Base-by-base conservation (phyloP, 352 stramenopile genomes). In the Phytopythium chamaehyphon region DNA sequence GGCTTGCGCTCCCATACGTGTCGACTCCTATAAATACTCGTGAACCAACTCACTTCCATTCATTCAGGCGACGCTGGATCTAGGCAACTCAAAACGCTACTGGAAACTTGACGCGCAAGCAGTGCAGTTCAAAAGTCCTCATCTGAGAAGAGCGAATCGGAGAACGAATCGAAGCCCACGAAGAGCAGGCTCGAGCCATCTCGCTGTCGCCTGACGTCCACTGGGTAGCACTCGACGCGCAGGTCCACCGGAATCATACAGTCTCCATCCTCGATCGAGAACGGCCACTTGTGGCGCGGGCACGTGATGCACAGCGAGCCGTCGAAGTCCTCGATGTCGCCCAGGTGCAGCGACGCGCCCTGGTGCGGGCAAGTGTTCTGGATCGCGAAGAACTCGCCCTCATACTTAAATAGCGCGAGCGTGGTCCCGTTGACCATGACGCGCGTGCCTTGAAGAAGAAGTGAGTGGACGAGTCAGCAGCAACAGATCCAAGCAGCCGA, bases 251-350 rank as follows among this genome's bases (percentile, higher is more conserved):
- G 57, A 46, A 93, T 54, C 33, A 86, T 67, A 57, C 81, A 91
- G 45, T 75, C 77, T 14, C 84, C 84, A 22, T 89, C 76, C 36
- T 83, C 73, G 10, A 94, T 63, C 15, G 83, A 88, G 53, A 92
- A 94, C 0, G 82, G 82, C 79, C 79, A 94, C 46, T 83, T 83
- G 56, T 94, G 84, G 15, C 74, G 79, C 23, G 84, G 84, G 33
- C 84, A 94, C 31, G 82, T 76, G 31, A 95, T 59, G 45, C 82
- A 95, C 0, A 81, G 48, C 23, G 54, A 69, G 38, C 78, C 82
- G 57, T 88, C 77, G 22, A 89, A 80, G 28, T 93, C 82, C 71
- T 95, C 84, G 23, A 95, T 95, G 54, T 95, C 84, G 8, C 84
- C 84, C n/a, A 92, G 50, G 46, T 92, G 76, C 9, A 95, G 64